These are phyloP conservation scores for Bryoerythrophyllum caledonicum DNA, from an alignment of 225 moss, liverwort and hornwort species.

Conservation along the genomic window DNA sequence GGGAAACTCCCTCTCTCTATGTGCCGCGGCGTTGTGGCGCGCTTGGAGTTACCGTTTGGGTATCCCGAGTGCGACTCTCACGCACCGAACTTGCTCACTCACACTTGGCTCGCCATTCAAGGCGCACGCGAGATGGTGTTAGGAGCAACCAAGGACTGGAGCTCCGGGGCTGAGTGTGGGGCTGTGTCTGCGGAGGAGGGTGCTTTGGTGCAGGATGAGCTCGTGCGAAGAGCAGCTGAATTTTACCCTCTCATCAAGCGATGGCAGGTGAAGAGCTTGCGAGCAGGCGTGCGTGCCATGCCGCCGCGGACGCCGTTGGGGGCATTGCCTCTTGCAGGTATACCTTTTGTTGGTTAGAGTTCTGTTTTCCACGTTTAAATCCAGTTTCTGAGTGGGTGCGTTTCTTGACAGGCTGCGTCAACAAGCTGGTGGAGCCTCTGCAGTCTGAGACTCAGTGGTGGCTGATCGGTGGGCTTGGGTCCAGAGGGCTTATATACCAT, in stretches of 20 bases:
- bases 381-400: slow-evolving; percentile 23
- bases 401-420: slow-evolving; percentile 66
- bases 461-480: slow-evolving; percentile 93
- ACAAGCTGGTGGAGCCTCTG: slow-evolving; percentile 62
- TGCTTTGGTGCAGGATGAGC: slow-evolving; percentile 49
- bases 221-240: slow-evolving; percentile 54
- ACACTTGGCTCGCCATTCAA: slow-evolving; percentile 89
- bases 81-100: slow-evolving; percentile 77
- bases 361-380: neutral
- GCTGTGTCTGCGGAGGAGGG: slow-evolving; percentile 58
- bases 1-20: slow-evolving; percentile 79
- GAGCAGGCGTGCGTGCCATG: slow-evolving; percentile 63
- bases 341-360: neutral
- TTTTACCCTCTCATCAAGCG: slow-evolving; percentile 72
- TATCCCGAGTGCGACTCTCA: slow-evolving; percentile 43
- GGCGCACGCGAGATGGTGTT: slow-evolving; percentile 66
- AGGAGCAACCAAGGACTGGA: slow-evolving; percentile 96
- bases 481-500: slow-evolving; percentile 92
- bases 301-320: slow-evolving; percentile 54
- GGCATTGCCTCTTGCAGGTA: slow-evolving; percentile 55
- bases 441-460: slow-evolving; percentile 78
- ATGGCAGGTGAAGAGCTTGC: slow-evolving; percentile 47
- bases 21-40: slow-evolving; percentile 84
- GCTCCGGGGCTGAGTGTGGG: slow-evolving; percentile 49
- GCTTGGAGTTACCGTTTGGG: slow-evolving; percentile 58